phyloP scores from a whole-genome alignment of 805 yeast species.

The Starmerella geochares region DNA sequence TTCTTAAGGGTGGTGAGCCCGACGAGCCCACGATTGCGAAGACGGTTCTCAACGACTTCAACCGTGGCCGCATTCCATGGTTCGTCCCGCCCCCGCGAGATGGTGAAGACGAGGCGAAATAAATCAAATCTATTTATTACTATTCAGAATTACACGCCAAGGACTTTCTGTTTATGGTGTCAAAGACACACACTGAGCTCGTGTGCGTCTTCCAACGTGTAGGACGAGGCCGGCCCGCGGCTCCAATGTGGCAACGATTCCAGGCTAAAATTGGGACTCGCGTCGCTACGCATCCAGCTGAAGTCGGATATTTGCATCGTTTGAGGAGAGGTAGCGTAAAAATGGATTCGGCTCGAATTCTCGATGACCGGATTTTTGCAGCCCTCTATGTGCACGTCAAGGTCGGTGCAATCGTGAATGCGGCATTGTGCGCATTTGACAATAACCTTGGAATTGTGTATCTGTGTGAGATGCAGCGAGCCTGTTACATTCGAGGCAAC shows the following conservation, averaged over 20 bases:
- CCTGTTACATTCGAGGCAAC: constrained; percentile 21
- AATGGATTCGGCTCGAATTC: constrained; percentile 19
- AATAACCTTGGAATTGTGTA: constrained; percentile 18
- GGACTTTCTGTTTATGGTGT: too few species aligned
- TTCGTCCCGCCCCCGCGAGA: constrained; percentile 87
- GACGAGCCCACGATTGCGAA: constrained; percentile 90
- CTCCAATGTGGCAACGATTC: background rate
- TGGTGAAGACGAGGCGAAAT: constrained; percentile 38
- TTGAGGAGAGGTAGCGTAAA: constrained; percentile 17
- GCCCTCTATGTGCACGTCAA: constrained; percentile 22
- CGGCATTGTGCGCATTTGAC: constrained; percentile 28
- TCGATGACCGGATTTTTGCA: constrained; percentile 29
- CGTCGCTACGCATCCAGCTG: constrained; percentile 22
- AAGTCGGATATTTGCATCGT: constrained; percentile 27
- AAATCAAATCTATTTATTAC: background rate
- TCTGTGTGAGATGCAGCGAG: constrained; percentile 22
- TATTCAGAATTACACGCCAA: background rate
- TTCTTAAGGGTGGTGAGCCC: constrained; percentile 95
- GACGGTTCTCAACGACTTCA: constrained; percentile 83
- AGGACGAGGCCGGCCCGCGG: background rate
- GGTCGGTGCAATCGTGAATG: constrained; percentile 24
- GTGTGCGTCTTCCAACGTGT: constrained; percentile 2
- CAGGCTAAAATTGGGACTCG: constrained; percentile 8
- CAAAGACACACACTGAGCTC: constrained; percentile 3
- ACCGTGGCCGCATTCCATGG: constrained; percentile 97